phyloP scores from a whole-genome alignment of 768 basidiomycete species.

The Boletus sp. region DNA sequence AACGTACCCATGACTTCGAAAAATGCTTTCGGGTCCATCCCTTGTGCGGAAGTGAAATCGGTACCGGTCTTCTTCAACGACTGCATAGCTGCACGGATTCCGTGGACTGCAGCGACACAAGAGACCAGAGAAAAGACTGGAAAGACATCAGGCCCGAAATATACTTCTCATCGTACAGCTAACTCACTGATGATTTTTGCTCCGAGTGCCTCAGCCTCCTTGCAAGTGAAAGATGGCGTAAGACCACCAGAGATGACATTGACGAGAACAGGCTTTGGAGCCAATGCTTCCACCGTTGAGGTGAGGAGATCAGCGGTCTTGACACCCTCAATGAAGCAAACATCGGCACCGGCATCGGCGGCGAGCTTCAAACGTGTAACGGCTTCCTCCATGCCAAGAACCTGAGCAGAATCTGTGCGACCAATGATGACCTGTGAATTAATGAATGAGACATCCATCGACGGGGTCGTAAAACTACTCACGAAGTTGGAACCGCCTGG shows the following conservation, averaged over 20 bases:
- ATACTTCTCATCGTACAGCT: no score
- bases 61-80: conserved; percentile 76
- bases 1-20: conserved; percentile 70
- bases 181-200: conserved; percentile 75
- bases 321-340: conserved; percentile 80
- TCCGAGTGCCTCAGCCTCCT: conserved; percentile 65
- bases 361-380: conserved; percentile 63
- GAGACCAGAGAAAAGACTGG: conserved; percentile 75
- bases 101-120: conserved; percentile 73
- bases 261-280: conserved; percentile 74
- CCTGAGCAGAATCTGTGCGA: conserved; percentile 75
- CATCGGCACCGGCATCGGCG: conserved; percentile 70
- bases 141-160: neutral
- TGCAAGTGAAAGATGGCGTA: conserved; percentile 68
- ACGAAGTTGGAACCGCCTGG: conserved; percentile 76
- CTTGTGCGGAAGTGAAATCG: conserved; percentile 55
- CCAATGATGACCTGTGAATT: conserved; percentile 59
- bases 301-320: conserved; percentile 62
- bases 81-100: conserved; percentile 73
- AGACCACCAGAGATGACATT: conserved; percentile 79
- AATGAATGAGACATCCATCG: neutral
- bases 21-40: conserved; percentile 77
- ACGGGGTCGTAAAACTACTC: conserved; percentile 10
- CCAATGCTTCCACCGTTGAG: conserved; percentile 60
- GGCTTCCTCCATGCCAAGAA: conserved; percentile 77